Conservation (phyloP, 192 early-diverging fungal genomes). For the Umbelopsis sp. region DNA sequence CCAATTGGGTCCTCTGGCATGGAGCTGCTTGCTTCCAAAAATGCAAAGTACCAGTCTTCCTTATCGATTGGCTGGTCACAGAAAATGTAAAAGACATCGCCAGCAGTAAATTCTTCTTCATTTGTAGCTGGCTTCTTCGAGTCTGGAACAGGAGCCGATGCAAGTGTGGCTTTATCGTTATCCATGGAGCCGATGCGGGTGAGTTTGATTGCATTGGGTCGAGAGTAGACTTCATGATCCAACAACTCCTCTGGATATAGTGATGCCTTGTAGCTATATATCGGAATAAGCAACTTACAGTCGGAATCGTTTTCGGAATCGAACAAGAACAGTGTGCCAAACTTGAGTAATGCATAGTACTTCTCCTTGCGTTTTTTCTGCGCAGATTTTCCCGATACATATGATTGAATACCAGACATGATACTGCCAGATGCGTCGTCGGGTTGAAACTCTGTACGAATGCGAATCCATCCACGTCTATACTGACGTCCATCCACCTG, state of each 20-base stretch:
- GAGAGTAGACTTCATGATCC: slow-evolving; percentile 69
- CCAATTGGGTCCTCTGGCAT: slow-evolving; percentile 54
- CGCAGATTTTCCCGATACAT: slow-evolving; percentile 5
- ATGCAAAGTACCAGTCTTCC: slow-evolving; percentile 91
- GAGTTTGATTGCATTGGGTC: slow-evolving; percentile 65
- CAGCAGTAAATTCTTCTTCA: slow-evolving; percentile 46
- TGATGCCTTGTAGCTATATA: slow-evolving; percentile 72
- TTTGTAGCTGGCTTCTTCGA: slow-evolving; percentile 36
- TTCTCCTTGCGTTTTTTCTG: slow-evolving; percentile 4
- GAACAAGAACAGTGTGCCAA: slow-evolving; percentile 81
- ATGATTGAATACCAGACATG: slow-evolving; percentile 7
- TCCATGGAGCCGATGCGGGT: slow-evolving; percentile 44
- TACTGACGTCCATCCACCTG: not conserved
- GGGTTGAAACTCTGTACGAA: not conserved
- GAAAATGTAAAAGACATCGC: slow-evolving; percentile 67
- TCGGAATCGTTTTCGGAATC: slow-evolving; percentile 58
- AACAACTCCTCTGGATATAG: slow-evolving; percentile 76
- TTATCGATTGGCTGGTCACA: slow-evolving; percentile 72
- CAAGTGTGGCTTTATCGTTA: slow-evolving; percentile 55
- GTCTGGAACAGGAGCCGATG: slow-evolving; percentile 48
- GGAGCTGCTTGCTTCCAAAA: slow-evolving; percentile 61
- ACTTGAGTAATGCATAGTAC: slow-evolving; percentile 72
- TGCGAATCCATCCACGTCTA: slow-evolving; percentile 5
- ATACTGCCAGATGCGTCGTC: not conserved
- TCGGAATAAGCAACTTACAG: slow-evolving; percentile 61